Conservation (phyloP, 2,329 filamentous ascomycete species). For the Leptographium wingfieldii region DNA sequence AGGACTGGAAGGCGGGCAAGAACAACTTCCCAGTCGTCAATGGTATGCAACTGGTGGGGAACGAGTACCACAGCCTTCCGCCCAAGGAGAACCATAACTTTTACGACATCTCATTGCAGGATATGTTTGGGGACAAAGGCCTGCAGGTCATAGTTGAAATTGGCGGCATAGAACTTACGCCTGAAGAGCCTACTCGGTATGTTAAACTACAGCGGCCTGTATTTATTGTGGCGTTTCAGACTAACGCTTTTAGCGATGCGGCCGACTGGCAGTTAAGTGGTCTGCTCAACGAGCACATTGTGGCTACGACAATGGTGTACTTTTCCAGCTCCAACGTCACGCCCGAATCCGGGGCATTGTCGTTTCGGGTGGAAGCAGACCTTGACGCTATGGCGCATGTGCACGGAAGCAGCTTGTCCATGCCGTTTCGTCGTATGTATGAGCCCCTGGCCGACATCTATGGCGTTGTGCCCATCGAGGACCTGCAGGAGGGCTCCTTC, state of each 20-base stretch:
- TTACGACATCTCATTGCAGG: conserved; percentile 10
- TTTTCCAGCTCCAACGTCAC: conserved; percentile 38
- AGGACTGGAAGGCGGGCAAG: conserved; percentile 14
- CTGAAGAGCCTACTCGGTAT: conserved; percentile 29
- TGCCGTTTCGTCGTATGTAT: background rate
- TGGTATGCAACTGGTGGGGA: background rate
- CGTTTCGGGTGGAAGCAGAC: conserved; percentile 24
- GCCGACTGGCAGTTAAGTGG: conserved; percentile 27
- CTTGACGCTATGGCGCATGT: background rate
- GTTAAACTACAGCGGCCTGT: too few species aligned
- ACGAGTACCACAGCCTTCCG: background rate
- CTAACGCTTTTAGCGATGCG: too few species aligned
- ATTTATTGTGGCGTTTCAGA: too few species aligned
- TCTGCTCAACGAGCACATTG: conserved; percentile 39
- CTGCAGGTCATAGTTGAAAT: conserved; percentile 53
- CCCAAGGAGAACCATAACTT: background rate
- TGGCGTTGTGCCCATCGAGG: background rate
- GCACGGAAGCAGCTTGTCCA: background rate
- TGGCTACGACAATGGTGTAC: conserved; percentile 39
- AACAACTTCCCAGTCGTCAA: background rate
- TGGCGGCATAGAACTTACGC: conserved; percentile 42
- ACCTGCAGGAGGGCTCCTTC: too few species aligned
- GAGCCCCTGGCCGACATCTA: background rate
- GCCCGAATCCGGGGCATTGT: conserved; percentile 19
- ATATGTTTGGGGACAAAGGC: conserved; percentile 22